Percentiles rank a stretch among this genome's conserved stretches.
These are phyloP conservation scores for Tetratostichococcus sp. DNA, from an alignment of 139 green algal species.

Conservation along the genomic window DNA sequence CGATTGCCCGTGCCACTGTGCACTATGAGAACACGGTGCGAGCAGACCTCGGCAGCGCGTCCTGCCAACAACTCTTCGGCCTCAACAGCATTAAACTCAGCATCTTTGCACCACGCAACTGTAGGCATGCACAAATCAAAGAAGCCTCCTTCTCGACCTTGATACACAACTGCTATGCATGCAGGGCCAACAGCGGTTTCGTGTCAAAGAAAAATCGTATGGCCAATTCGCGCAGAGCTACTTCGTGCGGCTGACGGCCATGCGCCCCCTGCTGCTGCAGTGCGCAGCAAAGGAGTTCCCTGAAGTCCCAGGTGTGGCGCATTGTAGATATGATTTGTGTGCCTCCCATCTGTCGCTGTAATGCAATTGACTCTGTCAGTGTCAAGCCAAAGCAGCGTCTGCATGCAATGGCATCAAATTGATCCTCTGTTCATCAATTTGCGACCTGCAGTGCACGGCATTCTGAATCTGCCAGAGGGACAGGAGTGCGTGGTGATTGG, in stretches of 20 bases:
- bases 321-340: too few species aligned
- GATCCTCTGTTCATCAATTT: neutral
- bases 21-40: neutral
- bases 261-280: constrained; percentile 43
- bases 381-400: too few species aligned
- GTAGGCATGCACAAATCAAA: too few species aligned
- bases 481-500: constrained; percentile 74
- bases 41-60: too few species aligned
- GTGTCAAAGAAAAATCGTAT: constrained; percentile 56
- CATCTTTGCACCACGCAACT: too few species aligned
- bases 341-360: too few species aligned
- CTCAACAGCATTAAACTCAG: too few species aligned
- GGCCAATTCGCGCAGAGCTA: constrained; percentile 93
- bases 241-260: constrained; percentile 72
- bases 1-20: neutral
- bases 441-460: constrained; percentile 47
- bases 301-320: constrained; percentile 38
- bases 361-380: too few species aligned
- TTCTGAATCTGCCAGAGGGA: constrained; percentile 76
- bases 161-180: too few species aligned
- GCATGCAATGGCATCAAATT: too few species aligned
- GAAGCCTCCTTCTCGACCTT: too few species aligned
- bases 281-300: constrained; percentile 62
- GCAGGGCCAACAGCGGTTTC: constrained; percentile 45
- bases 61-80: too few species aligned